phyloP scores from a whole-genome alignment of 2,329 filamentous ascomycete genomes.

The Leptographium lundbergii region DNA sequence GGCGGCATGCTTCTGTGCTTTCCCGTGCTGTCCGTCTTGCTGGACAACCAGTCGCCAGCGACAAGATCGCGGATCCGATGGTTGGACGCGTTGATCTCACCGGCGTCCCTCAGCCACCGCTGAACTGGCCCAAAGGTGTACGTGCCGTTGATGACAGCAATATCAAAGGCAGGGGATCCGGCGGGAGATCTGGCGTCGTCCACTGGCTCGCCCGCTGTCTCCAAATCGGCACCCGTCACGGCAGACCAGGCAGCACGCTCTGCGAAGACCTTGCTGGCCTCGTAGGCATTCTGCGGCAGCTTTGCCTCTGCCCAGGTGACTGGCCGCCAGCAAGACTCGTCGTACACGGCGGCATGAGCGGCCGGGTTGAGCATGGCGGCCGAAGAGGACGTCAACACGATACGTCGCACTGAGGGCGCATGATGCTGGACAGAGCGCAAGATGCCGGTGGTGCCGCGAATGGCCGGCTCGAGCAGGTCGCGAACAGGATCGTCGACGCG shows the following conservation, averaged over 20 bases:
- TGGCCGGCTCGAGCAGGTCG: constrained; percentile 41
- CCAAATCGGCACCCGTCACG: constrained; percentile 26
- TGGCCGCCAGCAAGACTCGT: constrained; percentile 26
- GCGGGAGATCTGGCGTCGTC: not conserved
- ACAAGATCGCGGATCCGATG: constrained; percentile 50
- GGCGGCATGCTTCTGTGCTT: constrained; percentile 35
- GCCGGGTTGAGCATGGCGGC: constrained; percentile 28
- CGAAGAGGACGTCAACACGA: constrained; percentile 43
- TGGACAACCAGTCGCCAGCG: constrained; percentile 38
- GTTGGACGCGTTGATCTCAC: constrained; percentile 62
- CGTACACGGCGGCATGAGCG: constrained; percentile 24
- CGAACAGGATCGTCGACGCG: constrained; percentile 38
- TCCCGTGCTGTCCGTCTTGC: not conserved
- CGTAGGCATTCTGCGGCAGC: constrained; percentile 18
- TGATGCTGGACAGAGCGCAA: constrained; percentile 32
- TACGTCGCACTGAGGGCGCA: constrained; percentile 43
- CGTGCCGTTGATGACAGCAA: constrained; percentile 50
- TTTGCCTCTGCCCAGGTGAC: constrained; percentile 24
- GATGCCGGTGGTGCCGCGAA: constrained; percentile 37
- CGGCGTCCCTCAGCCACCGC: constrained; percentile 48
- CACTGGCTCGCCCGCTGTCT: constrained; percentile 22
- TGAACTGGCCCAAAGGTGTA: constrained; percentile 51
- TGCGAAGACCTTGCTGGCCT: constrained; percentile 45
- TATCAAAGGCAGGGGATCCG: constrained; percentile 35
- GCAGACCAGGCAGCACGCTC: constrained; percentile 57